Evolutionary conservation across 306 rosid species (phyloP), one percentile per base, ranked within the genome.

Genomic region (Prunus mume): DNA sequence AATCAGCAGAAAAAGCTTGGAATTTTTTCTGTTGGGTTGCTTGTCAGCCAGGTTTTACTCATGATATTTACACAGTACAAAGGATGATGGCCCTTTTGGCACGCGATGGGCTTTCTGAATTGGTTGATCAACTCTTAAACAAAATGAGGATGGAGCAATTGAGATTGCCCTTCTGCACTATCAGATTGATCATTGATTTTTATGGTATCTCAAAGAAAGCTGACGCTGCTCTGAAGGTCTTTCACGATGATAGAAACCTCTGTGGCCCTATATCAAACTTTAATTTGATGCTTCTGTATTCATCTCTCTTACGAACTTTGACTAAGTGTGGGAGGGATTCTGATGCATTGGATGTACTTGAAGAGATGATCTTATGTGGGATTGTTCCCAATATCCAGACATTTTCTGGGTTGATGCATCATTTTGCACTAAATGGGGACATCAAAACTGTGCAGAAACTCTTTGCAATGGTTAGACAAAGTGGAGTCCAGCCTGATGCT

Each of bases 1-100:
- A 74, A 0, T 83, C 90, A 46, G 83, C 96, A 22, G 94, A 90
- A 76, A 84, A 86, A 52, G 97, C 90, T 38, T 93, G 97, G 97
- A 88, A 76, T 55, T 90, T 93, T 82, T 93, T 93, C 85, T 85
- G 94, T 57, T 90, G 96, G 97, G 94, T 86, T 74, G 87, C 93
- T 55, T 47, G 52, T 79, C 94, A 85, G 80, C 90, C 88, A 41
- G 96, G 93, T 56, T 90, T 90, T 83, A 86, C 90, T 43, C 97
- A 93, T 86, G 91, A 89, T 71, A 83, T 85, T 69, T 87, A 85
- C 86, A 90, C 97, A 4, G 86, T 90, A 52, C 94, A 93, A 79
- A 90, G 97, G 81, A 89, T 87, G 73, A 78, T 85, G 81, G 74
- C 91, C 49, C 81, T 89, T 82, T 80, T 87, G 60, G 94, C 97